phyloP scores from a whole-genome alignment of 139 green algal species.

The Coelastrella sp. region DNA sequence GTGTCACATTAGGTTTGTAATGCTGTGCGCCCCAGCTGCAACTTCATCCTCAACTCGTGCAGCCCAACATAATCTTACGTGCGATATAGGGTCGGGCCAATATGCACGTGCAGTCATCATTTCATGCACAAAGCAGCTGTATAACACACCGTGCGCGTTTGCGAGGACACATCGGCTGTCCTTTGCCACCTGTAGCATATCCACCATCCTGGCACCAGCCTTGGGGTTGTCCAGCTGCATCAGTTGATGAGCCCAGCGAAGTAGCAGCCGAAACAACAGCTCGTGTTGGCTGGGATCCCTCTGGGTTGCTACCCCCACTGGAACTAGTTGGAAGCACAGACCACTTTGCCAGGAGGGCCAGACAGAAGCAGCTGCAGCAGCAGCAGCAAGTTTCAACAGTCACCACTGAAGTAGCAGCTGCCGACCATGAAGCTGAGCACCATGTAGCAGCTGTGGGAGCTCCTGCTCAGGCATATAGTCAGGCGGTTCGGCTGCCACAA shows the following conservation, averaged over 20 bases:
- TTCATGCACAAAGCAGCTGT: not conserved
- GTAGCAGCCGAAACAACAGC: not conserved
- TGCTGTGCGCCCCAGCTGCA: too few species aligned
- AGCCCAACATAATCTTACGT: too few species aligned
- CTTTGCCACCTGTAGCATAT: too few species aligned
- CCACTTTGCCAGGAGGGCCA: slow-evolving; percentile 21
- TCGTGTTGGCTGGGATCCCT: slow-evolving; percentile 12
- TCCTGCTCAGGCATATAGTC: not conserved
- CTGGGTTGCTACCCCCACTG: not conserved
- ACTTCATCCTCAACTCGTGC: too few species aligned
- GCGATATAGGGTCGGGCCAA: not conserved
- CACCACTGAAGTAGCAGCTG: slow-evolving; percentile 14
- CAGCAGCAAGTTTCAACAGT: slow-evolving; percentile 12
- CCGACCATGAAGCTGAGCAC: not conserved
- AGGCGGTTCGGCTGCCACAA: not conserved
- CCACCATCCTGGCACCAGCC: not conserved
- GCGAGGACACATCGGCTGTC: too few species aligned
- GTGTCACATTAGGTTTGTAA: too few species aligned
- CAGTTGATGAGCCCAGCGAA: slow-evolving; percentile 17
- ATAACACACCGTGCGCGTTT: too few species aligned
- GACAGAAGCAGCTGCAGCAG: slow-evolving; percentile 25
- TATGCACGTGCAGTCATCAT: not conserved
- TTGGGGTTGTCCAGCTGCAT: not conserved
- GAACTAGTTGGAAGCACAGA: slow-evolving; percentile 13
- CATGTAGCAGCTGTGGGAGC: not conserved